Evolutionary conservation across 805 yeast genomes (phyloP).

Genomic region (Jamesozyma lodderae): DNA sequence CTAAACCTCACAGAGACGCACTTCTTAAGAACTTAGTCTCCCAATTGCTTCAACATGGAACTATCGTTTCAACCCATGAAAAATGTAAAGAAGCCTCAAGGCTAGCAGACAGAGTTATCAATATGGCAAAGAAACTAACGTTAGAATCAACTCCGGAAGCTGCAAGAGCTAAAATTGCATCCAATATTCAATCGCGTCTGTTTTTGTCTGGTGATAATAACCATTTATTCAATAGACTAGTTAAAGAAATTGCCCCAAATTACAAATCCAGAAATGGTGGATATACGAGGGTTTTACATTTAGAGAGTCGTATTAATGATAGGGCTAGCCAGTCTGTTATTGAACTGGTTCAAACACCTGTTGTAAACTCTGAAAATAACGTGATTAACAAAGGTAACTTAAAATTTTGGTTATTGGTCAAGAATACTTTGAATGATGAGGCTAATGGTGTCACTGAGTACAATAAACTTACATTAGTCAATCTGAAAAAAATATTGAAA

Average conservation of each 20-base stretch:
- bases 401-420: constrained; percentile 26
- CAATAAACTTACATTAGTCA: constrained; percentile 16
- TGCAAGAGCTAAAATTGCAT: constrained; percentile 4
- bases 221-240: constrained; percentile 51
- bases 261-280: constrained; percentile 64
- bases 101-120: constrained; percentile 53
- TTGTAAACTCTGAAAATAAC: constrained; percentile 13
- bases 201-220: constrained; percentile 40
- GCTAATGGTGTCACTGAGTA: constrained; percentile 11
- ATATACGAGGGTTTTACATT: constrained; percentile 71
- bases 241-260: constrained; percentile 54
- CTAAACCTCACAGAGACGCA: constrained; percentile 44
- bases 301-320: constrained; percentile 85
- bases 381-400: constrained; percentile 23
- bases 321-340: constrained; percentile 82
- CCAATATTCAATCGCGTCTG: constrained; percentile 33
- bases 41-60: constrained; percentile 59
- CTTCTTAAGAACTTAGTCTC: constrained; percentile 57
- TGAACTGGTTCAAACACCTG: constrained; percentile 69
- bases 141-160: constrained; percentile 13
- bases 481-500: constrained; percentile 16
- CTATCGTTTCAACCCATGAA: constrained; percentile 63
- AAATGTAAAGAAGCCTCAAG: constrained; percentile 65
- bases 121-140: constrained; percentile 40
- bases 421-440: constrained; percentile 20